Evolutionary conservation across 106 monocot species (phyloP).

Genomic region (Dendrobium catenatum): DNA sequence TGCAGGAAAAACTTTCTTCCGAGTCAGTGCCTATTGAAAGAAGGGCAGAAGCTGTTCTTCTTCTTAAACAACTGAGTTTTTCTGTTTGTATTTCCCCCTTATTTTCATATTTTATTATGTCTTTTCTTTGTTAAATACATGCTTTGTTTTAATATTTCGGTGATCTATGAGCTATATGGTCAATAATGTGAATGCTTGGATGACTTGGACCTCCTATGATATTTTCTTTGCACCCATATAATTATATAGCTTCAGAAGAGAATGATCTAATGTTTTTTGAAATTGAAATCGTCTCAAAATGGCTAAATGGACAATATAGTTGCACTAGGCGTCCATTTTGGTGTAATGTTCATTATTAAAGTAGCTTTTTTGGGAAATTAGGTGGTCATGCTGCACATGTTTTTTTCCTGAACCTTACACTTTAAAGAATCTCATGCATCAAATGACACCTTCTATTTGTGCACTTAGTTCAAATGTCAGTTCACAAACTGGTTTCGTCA

Average conservation of each 20-base stretch:
- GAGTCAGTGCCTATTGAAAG: slow-evolving; percentile 93
- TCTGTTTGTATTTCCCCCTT: slow-evolving; percentile 66
- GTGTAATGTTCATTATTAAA: not conserved
- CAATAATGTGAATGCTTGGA: not conserved
- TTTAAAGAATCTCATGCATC: not conserved
- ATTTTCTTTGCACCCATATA: not conserved
- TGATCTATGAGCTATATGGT: not conserved
- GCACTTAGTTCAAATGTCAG: not conserved
- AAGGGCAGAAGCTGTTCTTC: slow-evolving; percentile 96
- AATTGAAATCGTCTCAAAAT: not conserved
- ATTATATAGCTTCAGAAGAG: not conserved
- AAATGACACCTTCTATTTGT: not conserved
- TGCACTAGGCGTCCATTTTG: not conserved
- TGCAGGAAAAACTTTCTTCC: slow-evolving; percentile 74
- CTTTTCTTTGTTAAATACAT: slow-evolving; percentile 5
- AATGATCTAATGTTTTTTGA: not conserved
- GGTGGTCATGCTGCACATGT: not conserved
- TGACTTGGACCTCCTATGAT: not conserved
- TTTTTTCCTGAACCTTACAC: not conserved
- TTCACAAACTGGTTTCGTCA: not conserved
- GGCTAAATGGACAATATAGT: not conserved
- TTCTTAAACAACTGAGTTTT: slow-evolving; percentile 90
- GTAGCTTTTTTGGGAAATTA: not conserved
- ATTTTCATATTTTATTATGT: slow-evolving; percentile 4
- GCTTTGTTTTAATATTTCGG: not conserved